Base-by-base conservation (phyloP, 331 rosid genomes). In the Quercus lobata region DNA sequence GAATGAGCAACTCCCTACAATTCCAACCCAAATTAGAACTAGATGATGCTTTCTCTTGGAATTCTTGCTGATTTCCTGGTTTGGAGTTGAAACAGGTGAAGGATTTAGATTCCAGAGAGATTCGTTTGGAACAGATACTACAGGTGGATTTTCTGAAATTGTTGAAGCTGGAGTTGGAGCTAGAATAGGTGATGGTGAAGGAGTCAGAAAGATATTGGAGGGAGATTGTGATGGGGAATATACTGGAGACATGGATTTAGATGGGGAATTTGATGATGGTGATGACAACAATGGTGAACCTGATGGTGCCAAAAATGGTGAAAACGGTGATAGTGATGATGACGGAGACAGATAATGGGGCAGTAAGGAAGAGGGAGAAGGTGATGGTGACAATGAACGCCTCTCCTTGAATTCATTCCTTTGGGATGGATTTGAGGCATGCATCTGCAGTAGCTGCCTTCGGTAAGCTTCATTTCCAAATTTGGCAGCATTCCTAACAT, bases 1-100 rank as follows among this genome's bases (percentile, higher is more conserved):
- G 57, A 91, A 46, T 8, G 88, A 80, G 65, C 84, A 88, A 71
- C 89, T 87, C 14, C 92, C 90, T 2, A 91, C 77, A 70, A 91
- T 65, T 41, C 84, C 87, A 14, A 85, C 84, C 88, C 88, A 77
- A 32, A 91, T 80, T 58, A 78, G 65, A 32, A 88, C 76, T 18
- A 34, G n/a, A 68, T 55, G 88, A 29, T 80, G 24, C 78, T 84
- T 88, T 79, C 78, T 18, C 35, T 85, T 83, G 69, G 87, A 76
- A 68, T 68, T 80, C 22, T 72, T 65, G 69, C 70, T 27, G 49
- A 75, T 68, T 62, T n/a, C 71, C 44, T 80, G 76, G 80, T 54
- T 84, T 72, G 93, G 78, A 84, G 85, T 78, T 56, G 80, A 73
- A 76, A 80, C 52, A 29, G 91, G 86, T 22, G 92, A 84, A 71